phyloP scores from a whole-genome alignment of 2,329 filamentous ascomycete genomes.

The Fusarium kyushuense region DNA sequence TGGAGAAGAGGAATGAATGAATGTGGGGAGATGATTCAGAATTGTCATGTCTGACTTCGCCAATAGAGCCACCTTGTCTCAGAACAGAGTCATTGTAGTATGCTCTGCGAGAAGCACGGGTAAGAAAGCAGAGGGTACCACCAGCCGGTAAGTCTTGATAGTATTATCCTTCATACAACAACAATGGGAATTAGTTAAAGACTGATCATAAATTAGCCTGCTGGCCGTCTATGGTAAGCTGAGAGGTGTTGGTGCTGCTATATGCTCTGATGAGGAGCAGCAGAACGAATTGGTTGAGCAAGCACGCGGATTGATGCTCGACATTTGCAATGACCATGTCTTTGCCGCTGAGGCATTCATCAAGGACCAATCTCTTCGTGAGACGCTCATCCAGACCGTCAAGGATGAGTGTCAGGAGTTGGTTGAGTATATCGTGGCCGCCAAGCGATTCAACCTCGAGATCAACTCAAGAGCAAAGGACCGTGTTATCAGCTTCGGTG shows the following conservation, averaged over 20 bases:
- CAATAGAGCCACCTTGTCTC: conserved; percentile 63
- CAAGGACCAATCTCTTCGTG: conserved; percentile 65
- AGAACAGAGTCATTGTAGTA: conserved; percentile 87
- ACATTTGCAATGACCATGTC: conserved; percentile 86
- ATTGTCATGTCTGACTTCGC: conserved; percentile 31
- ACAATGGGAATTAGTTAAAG: background rate
- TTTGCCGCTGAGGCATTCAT: conserved; percentile 75
- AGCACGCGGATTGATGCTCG: conserved; percentile 80
- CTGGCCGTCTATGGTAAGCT: conserved; percentile 71
- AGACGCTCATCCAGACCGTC: conserved; percentile 73
- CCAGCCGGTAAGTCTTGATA: conserved; percentile 78
- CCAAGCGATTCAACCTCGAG: conserved; percentile 76
- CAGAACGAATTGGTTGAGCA: conserved; percentile 65
- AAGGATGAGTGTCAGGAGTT: conserved; percentile 84
- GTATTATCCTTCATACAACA: background rate
- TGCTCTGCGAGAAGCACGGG: conserved; percentile 95
- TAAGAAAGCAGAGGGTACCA: conserved; percentile 94
- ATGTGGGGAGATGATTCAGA: conserved; percentile 18
- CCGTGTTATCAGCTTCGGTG: conserved; percentile 92
- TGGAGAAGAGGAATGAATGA: background rate
- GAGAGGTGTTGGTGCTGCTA: conserved; percentile 64
- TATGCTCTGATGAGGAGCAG: conserved; percentile 65
- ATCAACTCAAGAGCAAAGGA: conserved; percentile 84
- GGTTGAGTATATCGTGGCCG: conserved; percentile 76
- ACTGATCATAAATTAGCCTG: conserved; percentile 55